Evolutionary conservation across 352 stramenopile genomes (phyloP), one percentile per base, ranked within the genome.

Genomic region (Nothophytophthora sp.): DNA sequence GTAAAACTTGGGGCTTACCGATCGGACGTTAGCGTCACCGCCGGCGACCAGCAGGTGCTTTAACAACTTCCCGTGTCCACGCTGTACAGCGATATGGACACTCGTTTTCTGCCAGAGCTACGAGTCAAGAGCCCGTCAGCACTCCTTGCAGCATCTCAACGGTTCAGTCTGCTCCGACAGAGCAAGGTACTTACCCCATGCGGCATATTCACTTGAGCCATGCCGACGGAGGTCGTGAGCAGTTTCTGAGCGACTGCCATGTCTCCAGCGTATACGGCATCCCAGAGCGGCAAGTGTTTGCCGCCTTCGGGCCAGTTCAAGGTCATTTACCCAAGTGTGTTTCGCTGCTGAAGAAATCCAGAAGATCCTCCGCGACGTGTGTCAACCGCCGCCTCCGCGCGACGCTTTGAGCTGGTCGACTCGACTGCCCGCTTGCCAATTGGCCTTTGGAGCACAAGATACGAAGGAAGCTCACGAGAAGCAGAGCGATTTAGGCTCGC

Each of bases 81-180:
- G 73, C 9, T 47, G 46, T 15, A 86, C 73, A 18, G 66, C 75
- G 3, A 87, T 35, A 49, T 89, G 76, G 7, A 84, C 67, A 19
- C 73, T 79, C 23, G 76, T 87, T 47, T 81, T 63, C 51, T 79
- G 76, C 71, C 76, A 85, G 15, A 88, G 43, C 76, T 86, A 30
- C 11, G 15, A 33, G n/a, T n/a, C n/a, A n/a, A n/a, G n/a, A n/a
- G n/a, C n/a, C n/a, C n/a, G n/a, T n/a, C n/a, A n/a, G n/a, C n/a
- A n/a, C n/a, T n/a, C n/a, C n/a, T n/a, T n/a, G n/a, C n/a, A n/a
- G n/a, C n/a, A n/a, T n/a, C n/a, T n/a, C n/a, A n/a, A n/a, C n/a
- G n/a, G n/a, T n/a, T n/a, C n/a, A n/a, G n/a, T n/a, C n/a, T n/a
- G n/a, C n/a, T n/a, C n/a, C n/a, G n/a, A n/a, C n/a, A n/a, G n/a